These are phyloP conservation scores for Tetrahymena elliotti DNA, from an alignment of 73 alveolate species.

Conservation along the genomic window DNA sequence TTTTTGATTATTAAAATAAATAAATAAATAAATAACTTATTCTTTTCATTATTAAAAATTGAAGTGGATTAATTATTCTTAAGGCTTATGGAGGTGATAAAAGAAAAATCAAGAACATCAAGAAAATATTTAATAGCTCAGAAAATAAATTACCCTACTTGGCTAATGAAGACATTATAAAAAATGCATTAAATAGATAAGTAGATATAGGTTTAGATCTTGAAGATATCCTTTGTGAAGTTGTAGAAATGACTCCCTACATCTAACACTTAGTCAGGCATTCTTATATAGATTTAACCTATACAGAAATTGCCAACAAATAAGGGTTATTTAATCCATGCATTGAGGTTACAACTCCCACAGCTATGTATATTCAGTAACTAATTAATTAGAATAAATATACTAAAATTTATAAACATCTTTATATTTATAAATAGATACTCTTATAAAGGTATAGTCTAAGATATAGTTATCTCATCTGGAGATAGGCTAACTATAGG, in stretches of 20 bases:
- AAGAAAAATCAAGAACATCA: background rate
- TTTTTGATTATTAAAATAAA: background rate
- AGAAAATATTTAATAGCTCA: background rate
- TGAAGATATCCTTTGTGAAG: background rate
- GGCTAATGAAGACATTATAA: background rate
- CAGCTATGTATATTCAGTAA: background rate
- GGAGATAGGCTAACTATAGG: background rate
- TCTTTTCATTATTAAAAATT: background rate
- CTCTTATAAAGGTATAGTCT: background rate
- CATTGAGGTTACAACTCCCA: background rate
- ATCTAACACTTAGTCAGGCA: background rate
- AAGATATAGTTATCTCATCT: background rate
- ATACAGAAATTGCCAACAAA: background rate
- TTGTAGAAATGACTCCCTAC: background rate
- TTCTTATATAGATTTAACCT: background rate
- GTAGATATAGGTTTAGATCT: background rate
- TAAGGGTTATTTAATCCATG: background rate
- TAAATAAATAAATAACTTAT: no score
- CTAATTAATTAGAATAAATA: background rate
- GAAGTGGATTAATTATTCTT: background rate
- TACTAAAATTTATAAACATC: background rate
- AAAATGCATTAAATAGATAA: background rate
- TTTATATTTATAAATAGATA: background rate
- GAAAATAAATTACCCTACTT: background rate
- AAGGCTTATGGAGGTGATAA: background rate